phyloP scores from a whole-genome alignment of 2,329 filamentous ascomycete species.

The Fusarium chuoi region DNA sequence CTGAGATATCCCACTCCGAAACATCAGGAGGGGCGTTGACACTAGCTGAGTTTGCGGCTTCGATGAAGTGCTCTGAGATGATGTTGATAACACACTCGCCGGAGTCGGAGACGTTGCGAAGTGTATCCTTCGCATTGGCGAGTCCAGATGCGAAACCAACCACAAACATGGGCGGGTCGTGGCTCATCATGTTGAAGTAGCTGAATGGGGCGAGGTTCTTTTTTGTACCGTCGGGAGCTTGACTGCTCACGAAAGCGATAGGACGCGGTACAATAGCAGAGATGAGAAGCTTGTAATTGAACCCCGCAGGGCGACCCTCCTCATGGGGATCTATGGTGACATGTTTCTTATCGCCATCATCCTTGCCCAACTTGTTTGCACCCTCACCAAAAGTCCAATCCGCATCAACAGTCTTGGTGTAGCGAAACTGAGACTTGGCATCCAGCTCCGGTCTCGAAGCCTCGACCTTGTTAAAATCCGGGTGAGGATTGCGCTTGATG shows the following conservation, averaged over 20 bases:
- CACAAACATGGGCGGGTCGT: conserved; percentile 87
- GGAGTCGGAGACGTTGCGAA: conserved; percentile 77
- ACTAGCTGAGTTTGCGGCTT: conserved; percentile 85
- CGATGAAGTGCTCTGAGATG: conserved; percentile 83
- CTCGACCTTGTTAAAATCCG: conserved; percentile 80
- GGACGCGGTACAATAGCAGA: conserved; percentile 84
- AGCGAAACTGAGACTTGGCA: conserved; percentile 57
- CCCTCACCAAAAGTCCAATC: conserved; percentile 74
- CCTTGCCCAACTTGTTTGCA: conserved; percentile 62
- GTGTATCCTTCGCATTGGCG: conserved; percentile 76
- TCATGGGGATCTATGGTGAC: conserved; percentile 84
- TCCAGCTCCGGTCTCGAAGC: conserved; percentile 71
- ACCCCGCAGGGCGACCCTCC: conserved; percentile 70
- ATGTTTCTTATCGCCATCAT: conserved; percentile 60
- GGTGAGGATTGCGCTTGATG: conserved; percentile 67
- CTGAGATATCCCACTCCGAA: conserved; percentile 83
- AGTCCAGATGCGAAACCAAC: conserved; percentile 61
- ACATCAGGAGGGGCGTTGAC: conserved; percentile 81
- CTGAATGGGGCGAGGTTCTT: conserved; percentile 87
- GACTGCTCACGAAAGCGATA: conserved; percentile 72
- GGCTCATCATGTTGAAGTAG: conserved; percentile 85
- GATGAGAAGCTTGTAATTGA: conserved; percentile 95
- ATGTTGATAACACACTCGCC: conserved; percentile 88
- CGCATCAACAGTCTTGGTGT: conserved; percentile 72
- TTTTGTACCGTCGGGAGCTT: conserved; percentile 66